Evolutionary conservation across 1,139 yeast genomes (phyloP), one percentile per base, ranked within the genome.

Genomic region (Yamadazyma jaroonii): DNA sequence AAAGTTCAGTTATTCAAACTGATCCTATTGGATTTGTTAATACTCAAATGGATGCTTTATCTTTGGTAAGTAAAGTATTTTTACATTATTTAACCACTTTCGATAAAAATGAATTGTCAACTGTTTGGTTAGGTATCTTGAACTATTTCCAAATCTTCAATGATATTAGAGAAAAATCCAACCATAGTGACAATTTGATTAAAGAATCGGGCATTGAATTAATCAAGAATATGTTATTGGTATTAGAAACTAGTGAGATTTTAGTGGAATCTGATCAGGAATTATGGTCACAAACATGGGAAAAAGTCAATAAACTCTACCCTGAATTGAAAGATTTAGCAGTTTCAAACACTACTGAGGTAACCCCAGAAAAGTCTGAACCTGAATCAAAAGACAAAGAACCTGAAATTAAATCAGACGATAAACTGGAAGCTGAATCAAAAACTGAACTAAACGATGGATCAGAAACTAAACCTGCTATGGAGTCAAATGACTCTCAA

Each of bases 31-130:
- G 90, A 31, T 85, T 79, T 72, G 64, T 69, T 4, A 70, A 70
- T 39, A 83, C 89, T 0, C 83, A 85, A 41, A 64, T 73, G 34
- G 89, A 84, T 44, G 78, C 84, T 1, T 70, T 92, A 38, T 71
- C 80, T 9, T 59, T 87, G 34, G 67, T 84, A 10, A 80, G 95
- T 43, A 85, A 84, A 53, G 78, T 84, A 3, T 86, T 86, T 52
- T 61, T 90, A 46, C 82, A 81, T 38, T 79, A 53, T 40, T 44
- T 52, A 29, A 50, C 47, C 20, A 46, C 54, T 6, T 54, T 67
- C 31, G 44, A 48, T 12, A 42, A 38, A 5, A 57, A 54, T 6
- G 64, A 61, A 22, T 43, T 55, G 12, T 54, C 55, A 14, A 43
- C 42, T 9, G 54, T 62, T 10, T 71, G 76, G 77, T 45, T 65